Evolutionary conservation across 805 yeast species (phyloP).

Genomic region (Kuraishia hungarica): DNA sequence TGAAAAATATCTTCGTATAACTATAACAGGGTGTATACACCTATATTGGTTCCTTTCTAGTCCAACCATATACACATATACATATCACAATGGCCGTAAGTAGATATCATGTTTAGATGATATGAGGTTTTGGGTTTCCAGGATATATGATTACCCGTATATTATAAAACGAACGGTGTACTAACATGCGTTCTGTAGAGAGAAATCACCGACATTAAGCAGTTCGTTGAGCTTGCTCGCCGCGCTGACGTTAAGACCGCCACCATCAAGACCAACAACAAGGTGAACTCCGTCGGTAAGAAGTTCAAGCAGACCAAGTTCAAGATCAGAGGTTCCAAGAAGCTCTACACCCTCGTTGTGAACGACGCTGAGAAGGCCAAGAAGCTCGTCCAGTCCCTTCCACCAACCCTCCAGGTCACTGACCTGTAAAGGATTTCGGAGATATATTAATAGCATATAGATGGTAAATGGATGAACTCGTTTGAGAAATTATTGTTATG

Average conservation of each 20-base stretch:
- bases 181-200: constrained; percentile 15
- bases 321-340: constrained; percentile 95
- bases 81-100: constrained; percentile 19
- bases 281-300: constrained; percentile 75
- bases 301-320: constrained; percentile 91
- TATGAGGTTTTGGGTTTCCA: not conserved
- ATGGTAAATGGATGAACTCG: not conserved
- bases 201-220: constrained; percentile 94
- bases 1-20: not conserved
- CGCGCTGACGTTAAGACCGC: constrained; percentile 93
- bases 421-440: constrained; percentile 15
- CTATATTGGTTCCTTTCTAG: not conserved
- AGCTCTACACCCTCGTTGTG: constrained; percentile 92
- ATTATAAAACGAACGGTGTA: constrained; percentile 1
- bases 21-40: not conserved
- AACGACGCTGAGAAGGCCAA: constrained; percentile 95
- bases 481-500: not conserved
- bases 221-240: constrained; percentile 93
- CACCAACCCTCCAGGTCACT: constrained; percentile 80
- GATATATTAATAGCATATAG: not conserved
- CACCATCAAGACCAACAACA: constrained; percentile 88
- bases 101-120: constrained; percentile 3
- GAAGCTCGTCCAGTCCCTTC: constrained; percentile 95
- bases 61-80: constrained; percentile 4
- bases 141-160: too few species aligned